Base-by-base conservation (phyloP, 192 early-diverging fungal species). In the Coemansia aciculifera region DNA sequence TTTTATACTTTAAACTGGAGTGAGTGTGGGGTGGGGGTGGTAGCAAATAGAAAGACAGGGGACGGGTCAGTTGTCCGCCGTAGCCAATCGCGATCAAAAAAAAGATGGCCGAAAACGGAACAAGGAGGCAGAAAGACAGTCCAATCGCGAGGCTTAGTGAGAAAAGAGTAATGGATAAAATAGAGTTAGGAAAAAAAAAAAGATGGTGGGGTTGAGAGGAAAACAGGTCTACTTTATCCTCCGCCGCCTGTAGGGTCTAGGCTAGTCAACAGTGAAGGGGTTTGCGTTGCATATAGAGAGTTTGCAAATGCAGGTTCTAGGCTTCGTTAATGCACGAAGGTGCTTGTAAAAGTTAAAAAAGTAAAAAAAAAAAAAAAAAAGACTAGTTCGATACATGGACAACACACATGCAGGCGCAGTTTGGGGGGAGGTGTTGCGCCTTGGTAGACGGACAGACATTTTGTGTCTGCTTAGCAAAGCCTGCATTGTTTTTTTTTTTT, bases 141-240 rank as follows among this genome's bases (percentile, higher is more conserved):
- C 52, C 52, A 54, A 54, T 54, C 52, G 52, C 52, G 13, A 29
- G 23, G 52, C 27, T 13, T 54, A 32, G 27, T 10, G 24, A 54
- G 10, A 15, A 13, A 31, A 54, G 11, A 27, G 10, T 19, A 48
- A 48, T 19, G 19, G 19, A 7, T 3, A n/a, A 19, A 10, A 24
- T 51, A 51, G 62, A 64, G 44, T 29, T 64, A 27, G 15, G 32
- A 29, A 32, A 27, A n/a, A 44, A 44, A 29, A 24, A 6, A 29
- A 63, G 48, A 46, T 6, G 39, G 40, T 21, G 38, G 37, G 51
- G 21, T 19, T 8, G 36, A 56, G 37, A 15, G 19, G 23, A 42
- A 66, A 64, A 64, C 36, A 34, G 27, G 32, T 51, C 32, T 11
- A 46, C 42, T 44, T 42, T 63, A 27, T 62, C 60, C 60, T 15